A percentile compares a stretch with the other conserved stretches of the same genome.
Evolutionary conservation across 192 early-diverging fungal genomes (phyloP).

Genomic region (Chytriomyces sp.): DNA sequence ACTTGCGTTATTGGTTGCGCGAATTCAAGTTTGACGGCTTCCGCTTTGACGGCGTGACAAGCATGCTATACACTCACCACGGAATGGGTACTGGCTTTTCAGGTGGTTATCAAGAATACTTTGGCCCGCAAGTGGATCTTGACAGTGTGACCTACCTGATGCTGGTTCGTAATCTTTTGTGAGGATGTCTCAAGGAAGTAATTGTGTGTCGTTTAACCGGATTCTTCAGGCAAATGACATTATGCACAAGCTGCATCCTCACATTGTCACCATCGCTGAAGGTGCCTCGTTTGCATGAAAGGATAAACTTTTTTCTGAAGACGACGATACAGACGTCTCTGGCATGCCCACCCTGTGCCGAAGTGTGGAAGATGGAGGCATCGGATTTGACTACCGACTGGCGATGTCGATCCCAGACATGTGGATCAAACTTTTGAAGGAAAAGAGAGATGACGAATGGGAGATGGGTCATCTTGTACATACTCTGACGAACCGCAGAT

Average conservation of each 20-base stretch:
- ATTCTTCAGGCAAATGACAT: conserved; percentile 71
- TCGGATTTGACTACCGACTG: conserved; percentile 96
- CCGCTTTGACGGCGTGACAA: conserved; percentile 97
- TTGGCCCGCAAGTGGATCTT: conserved; percentile 77
- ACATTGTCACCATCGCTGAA: conserved; percentile 90
- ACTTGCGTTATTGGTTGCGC: conserved; percentile 91
- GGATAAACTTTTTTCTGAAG: not conserved
- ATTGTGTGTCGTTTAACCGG: not conserved
- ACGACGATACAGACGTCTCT: conserved; percentile 76
- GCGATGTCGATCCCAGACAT: conserved; percentile 97
- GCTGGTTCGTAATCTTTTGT: conserved; percentile 54
- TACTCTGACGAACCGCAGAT: conserved; percentile 88
- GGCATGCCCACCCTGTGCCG: conserved; percentile 98
- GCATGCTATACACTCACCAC: conserved; percentile 95
- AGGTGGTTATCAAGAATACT: conserved; percentile 94
- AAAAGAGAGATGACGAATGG: conserved; percentile 90
- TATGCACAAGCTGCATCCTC: conserved; percentile 77
- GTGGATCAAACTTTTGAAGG: conserved; percentile 99
- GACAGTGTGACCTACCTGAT: conserved; percentile 89
- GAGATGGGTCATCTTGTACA: conserved; percentile 81
- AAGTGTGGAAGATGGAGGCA: conserved; percentile 82
- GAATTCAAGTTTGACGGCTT: conserved; percentile 93
- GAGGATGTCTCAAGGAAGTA: not conserved
- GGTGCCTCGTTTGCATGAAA: conserved; percentile 42
- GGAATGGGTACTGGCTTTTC: conserved; percentile 92